A percentile compares a stretch with the other conserved stretches of the same genome.
These are phyloP conservation scores for Corylus heterophylla DNA, from an alignment of 306 rosid genomes.

Conservation along the genomic window DNA sequence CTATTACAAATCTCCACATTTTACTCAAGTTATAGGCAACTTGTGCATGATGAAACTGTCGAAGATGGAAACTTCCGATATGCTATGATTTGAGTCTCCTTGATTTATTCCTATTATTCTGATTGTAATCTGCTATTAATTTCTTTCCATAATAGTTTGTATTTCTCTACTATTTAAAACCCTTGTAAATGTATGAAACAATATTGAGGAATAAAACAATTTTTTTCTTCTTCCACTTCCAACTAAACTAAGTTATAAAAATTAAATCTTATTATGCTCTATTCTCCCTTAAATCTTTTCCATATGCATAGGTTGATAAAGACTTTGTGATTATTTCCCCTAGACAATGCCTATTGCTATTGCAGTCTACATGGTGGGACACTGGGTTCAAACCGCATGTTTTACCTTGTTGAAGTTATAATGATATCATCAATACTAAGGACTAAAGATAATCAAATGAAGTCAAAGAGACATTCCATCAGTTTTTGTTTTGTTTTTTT, in stretches of 20 bases:
- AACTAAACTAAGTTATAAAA: slow-evolving; percentile 5
- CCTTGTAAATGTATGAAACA: too few relatives aligned
- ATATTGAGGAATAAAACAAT: too few relatives aligned
- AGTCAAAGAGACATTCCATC: not conserved
- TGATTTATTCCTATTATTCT: too few relatives aligned
- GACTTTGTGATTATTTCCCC: not conserved
- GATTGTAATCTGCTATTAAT: too few relatives aligned
- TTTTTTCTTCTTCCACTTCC: too few relatives aligned
- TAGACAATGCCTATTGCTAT: not conserved
- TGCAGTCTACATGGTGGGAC: not conserved
- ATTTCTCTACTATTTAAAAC: too few relatives aligned
- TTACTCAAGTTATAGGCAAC: too few relatives aligned
- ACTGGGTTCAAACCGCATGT: not conserved
- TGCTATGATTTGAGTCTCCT: too few relatives aligned
- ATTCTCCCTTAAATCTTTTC: slow-evolving; percentile 5
- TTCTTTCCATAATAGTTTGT: too few relatives aligned
- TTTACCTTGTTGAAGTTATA: not conserved
- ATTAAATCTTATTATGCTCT: slow-evolving; percentile 2
- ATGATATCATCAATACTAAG: not conserved
- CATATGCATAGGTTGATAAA: slow-evolving; percentile 8
- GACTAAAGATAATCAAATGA: not conserved
- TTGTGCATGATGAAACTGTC: too few relatives aligned
- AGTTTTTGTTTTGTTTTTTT: not conserved
- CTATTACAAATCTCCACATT: not conserved
- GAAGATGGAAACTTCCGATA: too few relatives aligned